Evolutionary conservation across 768 basidiomycete species (phyloP), one percentile per base, ranked within the genome.

Genomic region (Rhizopogon rudus): DNA sequence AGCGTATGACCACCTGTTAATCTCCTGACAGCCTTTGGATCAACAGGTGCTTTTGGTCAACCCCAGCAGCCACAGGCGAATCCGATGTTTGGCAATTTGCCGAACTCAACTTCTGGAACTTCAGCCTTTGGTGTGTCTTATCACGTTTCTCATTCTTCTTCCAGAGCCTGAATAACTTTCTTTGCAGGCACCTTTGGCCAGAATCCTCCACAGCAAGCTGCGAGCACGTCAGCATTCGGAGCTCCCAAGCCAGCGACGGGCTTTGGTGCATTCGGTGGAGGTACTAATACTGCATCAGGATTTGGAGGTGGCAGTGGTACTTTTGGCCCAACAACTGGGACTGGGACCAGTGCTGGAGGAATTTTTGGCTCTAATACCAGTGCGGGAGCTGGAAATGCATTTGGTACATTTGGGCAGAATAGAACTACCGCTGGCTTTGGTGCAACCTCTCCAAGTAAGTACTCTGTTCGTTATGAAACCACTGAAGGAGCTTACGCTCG

Each of bases 71-170:
- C 81, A 64, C 80, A 80, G 61, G 79, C 83, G 5, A 91, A 91
- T 63, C 87, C 89, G 41, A 91, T 91, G 87, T 92, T 91, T 67
- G 89, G 89, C 48, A 81, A 79, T 58, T 65, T 84, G 44, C 75
- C 72, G 25, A 70, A 70, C 53, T 65, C 74, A 13, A 65, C 50
- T 14, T 51, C 71, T 17, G 66, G 70, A 40, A 60, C 74, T 39
- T 63, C 75, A 53, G 55, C 64, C 16, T 76, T 77, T 65, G 73
- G 76, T 69, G 59, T 43, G 66, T 61, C 46, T 45, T 40, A 20
- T 57, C 55, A 40, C 56, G 53, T 52, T 43, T 43, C 8, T 28
- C 40, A 52, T 58, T 45, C 33, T 49, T 25, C 29, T 29, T 12
- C 57, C 53, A 29, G 55, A 14, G 35, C 49, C 51, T 46, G 35